phyloP scores from a whole-genome alignment of 2,329 filamentous ascomycete genomes.

The Fusarium sp. region DNA sequence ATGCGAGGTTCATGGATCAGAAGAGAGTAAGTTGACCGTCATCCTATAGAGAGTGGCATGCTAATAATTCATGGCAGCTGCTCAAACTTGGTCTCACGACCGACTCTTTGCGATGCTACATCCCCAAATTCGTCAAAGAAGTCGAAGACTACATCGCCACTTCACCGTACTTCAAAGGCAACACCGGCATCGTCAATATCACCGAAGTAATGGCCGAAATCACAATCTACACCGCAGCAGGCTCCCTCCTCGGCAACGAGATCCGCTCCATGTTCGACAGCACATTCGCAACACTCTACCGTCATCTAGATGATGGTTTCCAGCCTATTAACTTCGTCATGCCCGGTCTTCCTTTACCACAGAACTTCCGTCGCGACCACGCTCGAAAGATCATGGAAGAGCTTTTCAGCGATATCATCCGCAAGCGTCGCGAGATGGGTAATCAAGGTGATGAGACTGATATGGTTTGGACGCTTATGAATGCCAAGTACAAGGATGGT shows the following conservation, averaged over 20 bases:
- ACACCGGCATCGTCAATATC: slow-evolving; percentile 74
- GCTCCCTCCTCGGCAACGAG: slow-evolving; percentile 83
- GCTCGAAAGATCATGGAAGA: slow-evolving; percentile 82
- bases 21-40: slow-evolving; percentile 73
- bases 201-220: slow-evolving; percentile 81
- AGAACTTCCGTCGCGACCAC: slow-evolving; percentile 80
- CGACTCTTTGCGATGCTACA: slow-evolving; percentile 75
- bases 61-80: slow-evolving; percentile 56
- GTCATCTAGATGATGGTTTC: slow-evolving; percentile 89
- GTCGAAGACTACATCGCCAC: slow-evolving; percentile 75
- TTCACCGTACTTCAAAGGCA: slow-evolving; percentile 69
- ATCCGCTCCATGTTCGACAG: slow-evolving; percentile 82
- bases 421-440: slow-evolving; percentile 66
- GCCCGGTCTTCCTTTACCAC: slow-evolving; percentile 84
- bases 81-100: slow-evolving; percentile 81
- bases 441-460: slow-evolving; percentile 66
- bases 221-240: slow-evolving; percentile 90
- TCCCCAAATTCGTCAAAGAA: slow-evolving; percentile 79
- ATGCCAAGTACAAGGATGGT: slow-evolving; percentile 83
- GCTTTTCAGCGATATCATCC: slow-evolving; percentile 82
- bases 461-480: slow-evolving; percentile 91
- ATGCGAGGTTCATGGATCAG: slow-evolving; percentile 92
- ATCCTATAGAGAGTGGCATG: accelerated
- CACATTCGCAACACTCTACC: slow-evolving; percentile 81
- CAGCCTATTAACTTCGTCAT: slow-evolving; percentile 88